Conservation (phyloP, 345 rosid species). For the Rhodomyrtus tomentosa region DNA sequence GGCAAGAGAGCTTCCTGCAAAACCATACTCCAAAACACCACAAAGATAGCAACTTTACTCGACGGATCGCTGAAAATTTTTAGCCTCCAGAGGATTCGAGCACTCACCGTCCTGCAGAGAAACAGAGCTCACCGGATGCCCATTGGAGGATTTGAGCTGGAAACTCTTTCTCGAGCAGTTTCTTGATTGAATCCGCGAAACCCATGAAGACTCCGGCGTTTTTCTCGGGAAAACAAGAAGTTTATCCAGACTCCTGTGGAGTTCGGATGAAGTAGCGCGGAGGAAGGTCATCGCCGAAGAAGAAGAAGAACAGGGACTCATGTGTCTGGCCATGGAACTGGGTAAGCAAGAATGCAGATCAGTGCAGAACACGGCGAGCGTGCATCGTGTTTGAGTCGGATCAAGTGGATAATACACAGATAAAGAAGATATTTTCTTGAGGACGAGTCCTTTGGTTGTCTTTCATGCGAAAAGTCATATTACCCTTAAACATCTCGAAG, state of each 20-base stretch:
- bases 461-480: background rate
- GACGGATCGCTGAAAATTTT: background rate
- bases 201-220: slow-evolving; percentile 18
- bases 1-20: slow-evolving; percentile 27
- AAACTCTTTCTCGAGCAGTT: slow-evolving; percentile 22
- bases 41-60: background rate
- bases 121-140: slow-evolving; percentile 35
- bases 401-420: background rate
- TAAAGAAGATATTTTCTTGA: background rate
- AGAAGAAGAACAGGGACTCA: slow-evolving; percentile 30
- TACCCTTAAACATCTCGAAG: background rate
- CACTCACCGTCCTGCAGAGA: slow-evolving; percentile 53
- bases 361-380: background rate
- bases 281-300: background rate
- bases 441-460: background rate
- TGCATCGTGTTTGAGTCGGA: background rate
- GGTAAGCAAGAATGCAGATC: background rate
- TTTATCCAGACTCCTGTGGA: background rate
- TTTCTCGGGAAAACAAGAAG: slow-evolving; percentile 26
- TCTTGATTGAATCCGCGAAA: slow-evolving; percentile 31
- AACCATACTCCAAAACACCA: background rate
- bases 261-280: background rate
- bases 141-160: slow-evolving; percentile 58
- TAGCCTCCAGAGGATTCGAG: background rate
- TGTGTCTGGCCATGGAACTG: slow-evolving; percentile 35